Base-by-base conservation (phyloP, 140 eudicot genomes). In the Senecio squalidus region DNA sequence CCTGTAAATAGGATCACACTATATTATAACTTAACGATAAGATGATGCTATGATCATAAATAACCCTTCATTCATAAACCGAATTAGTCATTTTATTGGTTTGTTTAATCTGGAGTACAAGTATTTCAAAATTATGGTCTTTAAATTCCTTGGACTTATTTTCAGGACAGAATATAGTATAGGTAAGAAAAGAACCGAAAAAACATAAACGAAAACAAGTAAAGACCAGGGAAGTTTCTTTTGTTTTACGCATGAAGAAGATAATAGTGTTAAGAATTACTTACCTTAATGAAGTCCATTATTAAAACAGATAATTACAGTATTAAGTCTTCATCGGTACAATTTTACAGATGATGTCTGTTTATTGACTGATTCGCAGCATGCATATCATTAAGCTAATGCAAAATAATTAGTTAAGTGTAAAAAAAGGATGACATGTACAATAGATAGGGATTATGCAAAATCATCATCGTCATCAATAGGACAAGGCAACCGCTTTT, bases 401-500 rank as follows among this genome's bases (percentile, higher is more conserved):
- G 27, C 49, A 27, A 52, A n/a, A 7, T 26, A n/a, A 9, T 6
- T n/a, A 2, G 57, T 50, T 25, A 21, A 15, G 30, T 23, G 31
- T 10, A 11, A 6, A 24, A 23, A 51, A 26, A 26, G 9, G 16
- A 8, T 6, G 28, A 60, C 23, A 55, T 30, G 52, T 18, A 70
- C 16, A 45, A 52, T 18, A 11, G 50, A 45, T 3, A 3, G 10
- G 34, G 46, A 44, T 63, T 65, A 83, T 23, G 60, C 79, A 84
- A 81, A 84, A 79, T 84, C 96, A 61, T 89, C 91, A 62, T 76
- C 89, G 71, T 76, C 87, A 16, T 82, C 71, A 61, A 55, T 51
- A 54, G 44, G 60, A 59, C 85, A 76, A 49, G 79, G 66, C 28
- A 69, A 60, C 60, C 90, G 69, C 47, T 83, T 84, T 62, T 71